A percentile compares a stretch with the other conserved stretches of the same genome.
These are phyloP conservation scores for Coprinopsis strossmayeri DNA, from an alignment of 768 basidiomycete species.

Conservation along the genomic window DNA sequence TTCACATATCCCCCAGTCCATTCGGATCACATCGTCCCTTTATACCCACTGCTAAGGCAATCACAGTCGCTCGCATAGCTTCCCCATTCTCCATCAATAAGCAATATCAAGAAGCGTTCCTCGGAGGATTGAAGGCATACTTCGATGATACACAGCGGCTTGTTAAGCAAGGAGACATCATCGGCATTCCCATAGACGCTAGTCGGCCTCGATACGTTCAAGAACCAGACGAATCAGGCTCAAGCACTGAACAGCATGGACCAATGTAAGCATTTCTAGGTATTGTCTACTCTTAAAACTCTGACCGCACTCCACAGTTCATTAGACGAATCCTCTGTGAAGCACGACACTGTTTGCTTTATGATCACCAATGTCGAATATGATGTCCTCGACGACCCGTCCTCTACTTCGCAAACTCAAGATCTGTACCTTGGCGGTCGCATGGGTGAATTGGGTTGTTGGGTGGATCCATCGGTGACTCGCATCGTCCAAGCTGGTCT, in stretches of 20 bases:
- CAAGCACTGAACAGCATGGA: slow-evolving; percentile 2
- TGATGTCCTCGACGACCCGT: slow-evolving; percentile 37
- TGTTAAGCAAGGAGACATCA: slow-evolving; percentile 68
- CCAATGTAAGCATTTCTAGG: neutral
- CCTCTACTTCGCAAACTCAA: slow-evolving; percentile 17
- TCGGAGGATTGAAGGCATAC: slow-evolving; percentile 55
- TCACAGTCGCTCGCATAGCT: slow-evolving; percentile 77
- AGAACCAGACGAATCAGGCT: slow-evolving; percentile 21
- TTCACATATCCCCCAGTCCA: slow-evolving; percentile 46
- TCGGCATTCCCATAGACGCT: slow-evolving; percentile 58
- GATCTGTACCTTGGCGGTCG: slow-evolving; percentile 51
- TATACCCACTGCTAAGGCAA: slow-evolving; percentile 59
- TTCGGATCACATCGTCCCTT: slow-evolving; percentile 53
- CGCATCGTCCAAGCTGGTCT: slow-evolving; percentile 75
- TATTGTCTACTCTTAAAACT: neutral
- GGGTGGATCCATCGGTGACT: slow-evolving; percentile 69
- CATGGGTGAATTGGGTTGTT: slow-evolving; percentile 75
- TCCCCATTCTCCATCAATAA: slow-evolving; percentile 66
- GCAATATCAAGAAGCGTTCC: slow-evolving; percentile 53
- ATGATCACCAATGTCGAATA: slow-evolving; percentile 72
- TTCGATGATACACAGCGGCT: slow-evolving; percentile 51
- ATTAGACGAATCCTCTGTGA: slow-evolving; percentile 11
- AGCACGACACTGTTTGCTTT: slow-evolving; percentile 62
- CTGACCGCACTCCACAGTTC: neutral
- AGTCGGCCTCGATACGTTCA: slow-evolving; percentile 27